phyloP scores from a whole-genome alignment of 148 eudicot species.

The Polygonum aviculare region DNA sequence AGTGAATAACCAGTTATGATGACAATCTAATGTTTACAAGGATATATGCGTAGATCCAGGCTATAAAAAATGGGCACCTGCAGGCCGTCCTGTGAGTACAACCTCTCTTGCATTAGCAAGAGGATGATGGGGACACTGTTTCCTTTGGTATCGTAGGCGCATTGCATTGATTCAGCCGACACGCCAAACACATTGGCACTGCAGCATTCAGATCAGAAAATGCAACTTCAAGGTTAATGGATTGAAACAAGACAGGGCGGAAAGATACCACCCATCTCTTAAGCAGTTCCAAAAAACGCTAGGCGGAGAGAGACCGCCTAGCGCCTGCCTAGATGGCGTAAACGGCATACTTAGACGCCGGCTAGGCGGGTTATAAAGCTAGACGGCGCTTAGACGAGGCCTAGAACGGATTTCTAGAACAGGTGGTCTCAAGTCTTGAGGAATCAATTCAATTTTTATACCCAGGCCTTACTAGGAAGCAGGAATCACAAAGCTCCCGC shows the following conservation, averaged over 20 bases:
- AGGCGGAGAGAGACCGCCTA: too few species aligned
- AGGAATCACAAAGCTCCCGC: not conserved
- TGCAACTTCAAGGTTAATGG: not conserved
- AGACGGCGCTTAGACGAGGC: too few species aligned
- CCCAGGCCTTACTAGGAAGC: too few species aligned
- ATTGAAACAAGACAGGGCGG: too few species aligned
- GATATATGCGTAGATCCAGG: not conserved
- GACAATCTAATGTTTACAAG: not conserved
- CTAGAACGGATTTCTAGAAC: too few species aligned
- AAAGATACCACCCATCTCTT: too few species aligned
- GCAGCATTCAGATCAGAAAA: constrained; percentile 15
- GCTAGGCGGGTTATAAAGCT: too few species aligned
- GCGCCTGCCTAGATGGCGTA: too few species aligned
- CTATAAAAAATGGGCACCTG: constrained; percentile 30
- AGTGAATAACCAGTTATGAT: not conserved
- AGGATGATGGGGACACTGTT: constrained; percentile 87
- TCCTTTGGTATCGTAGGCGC: constrained; percentile 69
- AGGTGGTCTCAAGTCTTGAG: too few species aligned
- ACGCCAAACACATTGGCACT: constrained; percentile 88
- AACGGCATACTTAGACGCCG: too few species aligned
- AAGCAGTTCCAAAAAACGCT: too few species aligned
- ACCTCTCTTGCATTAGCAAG: constrained; percentile 67
- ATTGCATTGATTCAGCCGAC: constrained; percentile 92
- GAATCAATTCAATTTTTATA: too few species aligned
- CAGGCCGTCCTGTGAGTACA: constrained; percentile 66